These are phyloP conservation scores for Penicillium flavigenum DNA, from an alignment of 495 filamentous ascomycete species.

Conservation along the genomic window DNA sequence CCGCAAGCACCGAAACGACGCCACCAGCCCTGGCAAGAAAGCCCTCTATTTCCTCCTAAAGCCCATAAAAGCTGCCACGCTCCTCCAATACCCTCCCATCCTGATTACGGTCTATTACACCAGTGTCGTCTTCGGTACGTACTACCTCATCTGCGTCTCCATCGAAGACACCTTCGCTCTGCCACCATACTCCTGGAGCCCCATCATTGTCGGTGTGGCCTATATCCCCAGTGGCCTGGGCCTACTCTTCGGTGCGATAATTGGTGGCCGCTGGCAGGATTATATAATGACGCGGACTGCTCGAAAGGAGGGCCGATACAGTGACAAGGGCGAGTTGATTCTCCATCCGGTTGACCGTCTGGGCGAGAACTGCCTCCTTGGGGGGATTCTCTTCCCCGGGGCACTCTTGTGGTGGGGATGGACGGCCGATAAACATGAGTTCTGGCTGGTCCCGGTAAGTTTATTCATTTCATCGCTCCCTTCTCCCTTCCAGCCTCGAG, in stretches of 20 bases:
- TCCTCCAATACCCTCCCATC: background rate
- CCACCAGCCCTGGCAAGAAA: background rate
- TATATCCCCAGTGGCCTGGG: background rate
- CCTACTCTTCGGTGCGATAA: background rate
- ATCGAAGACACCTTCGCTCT: background rate
- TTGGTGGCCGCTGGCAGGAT: background rate
- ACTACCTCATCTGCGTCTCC: background rate
- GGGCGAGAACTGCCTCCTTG: background rate
- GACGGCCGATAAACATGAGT: background rate
- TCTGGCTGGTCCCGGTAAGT: background rate
- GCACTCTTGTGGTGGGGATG: background rate
- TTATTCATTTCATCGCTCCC: background rate
- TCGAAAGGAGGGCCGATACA: background rate
- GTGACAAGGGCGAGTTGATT: background rate
- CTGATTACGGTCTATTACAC: background rate
- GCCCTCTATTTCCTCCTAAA: background rate
- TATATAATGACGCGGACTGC: background rate
- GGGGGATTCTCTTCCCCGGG: background rate
- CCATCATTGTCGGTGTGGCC: background rate
- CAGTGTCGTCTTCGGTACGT: background rate
- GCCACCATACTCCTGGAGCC: background rate
- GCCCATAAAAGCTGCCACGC: background rate
- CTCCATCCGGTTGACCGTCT: background rate
- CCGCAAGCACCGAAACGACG: background rate
- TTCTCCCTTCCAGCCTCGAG: background rate